phyloP scores from a whole-genome alignment of 495 filamentous ascomycete genomes.

The Penicillium cinerascens region DNA sequence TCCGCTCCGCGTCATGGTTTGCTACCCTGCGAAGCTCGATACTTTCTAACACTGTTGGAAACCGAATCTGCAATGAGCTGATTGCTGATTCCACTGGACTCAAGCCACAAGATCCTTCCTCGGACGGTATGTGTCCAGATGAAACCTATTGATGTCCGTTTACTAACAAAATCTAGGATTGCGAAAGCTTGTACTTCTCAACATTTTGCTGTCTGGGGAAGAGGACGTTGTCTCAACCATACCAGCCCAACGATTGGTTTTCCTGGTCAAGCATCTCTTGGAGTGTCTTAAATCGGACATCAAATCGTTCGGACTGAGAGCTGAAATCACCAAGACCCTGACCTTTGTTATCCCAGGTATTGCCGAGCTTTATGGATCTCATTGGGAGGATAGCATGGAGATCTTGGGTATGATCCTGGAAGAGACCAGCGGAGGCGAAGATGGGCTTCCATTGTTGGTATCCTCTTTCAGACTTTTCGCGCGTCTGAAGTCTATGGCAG shows the following conservation, averaged over 20 bases:
- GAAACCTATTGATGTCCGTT: neutral
- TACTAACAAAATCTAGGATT: conserved; percentile 39
- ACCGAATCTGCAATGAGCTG: conserved; percentile 54
- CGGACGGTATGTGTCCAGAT: conserved; percentile 36
- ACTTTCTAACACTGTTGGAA: conserved; percentile 35
- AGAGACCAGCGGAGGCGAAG: conserved; percentile 40
- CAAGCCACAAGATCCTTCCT: conserved; percentile 35
- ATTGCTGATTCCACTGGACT: conserved; percentile 57
- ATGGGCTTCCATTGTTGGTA: conserved; percentile 57
- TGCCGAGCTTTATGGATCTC: conserved; percentile 73
- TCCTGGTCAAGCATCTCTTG: conserved; percentile 74
- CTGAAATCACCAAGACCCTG: conserved; percentile 61
- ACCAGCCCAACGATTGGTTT: conserved; percentile 75
- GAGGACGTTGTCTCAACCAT: conserved; percentile 51
- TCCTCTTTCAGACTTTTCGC: conserved; percentile 69
- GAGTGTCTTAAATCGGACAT: conserved; percentile 61
- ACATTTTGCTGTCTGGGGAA: conserved; percentile 52
- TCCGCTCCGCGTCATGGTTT: conserved; percentile 42
- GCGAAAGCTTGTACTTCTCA: conserved; percentile 54
- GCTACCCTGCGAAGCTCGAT: conserved; percentile 33
- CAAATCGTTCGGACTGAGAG: conserved; percentile 33
- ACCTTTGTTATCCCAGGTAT: conserved; percentile 65
- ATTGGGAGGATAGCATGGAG: conserved; percentile 70
- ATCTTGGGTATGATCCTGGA: conserved; percentile 55
- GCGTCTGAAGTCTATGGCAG: conserved; percentile 52